Conservation (phyloP, 257 asterid genomes). For the Solanum sitiens region DNA sequence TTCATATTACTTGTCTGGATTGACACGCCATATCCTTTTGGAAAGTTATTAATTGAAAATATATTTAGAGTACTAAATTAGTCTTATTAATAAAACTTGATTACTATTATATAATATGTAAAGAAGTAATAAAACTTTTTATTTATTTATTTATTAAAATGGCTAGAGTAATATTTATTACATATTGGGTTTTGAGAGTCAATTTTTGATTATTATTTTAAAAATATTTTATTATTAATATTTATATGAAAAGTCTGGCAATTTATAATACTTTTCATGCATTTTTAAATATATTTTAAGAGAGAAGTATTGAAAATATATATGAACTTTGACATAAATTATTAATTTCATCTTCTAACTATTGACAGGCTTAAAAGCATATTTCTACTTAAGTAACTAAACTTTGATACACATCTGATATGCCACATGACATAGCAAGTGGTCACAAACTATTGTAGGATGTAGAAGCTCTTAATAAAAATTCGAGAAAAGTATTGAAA, state of each 20-base stretch:
- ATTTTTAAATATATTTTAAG: background rate
- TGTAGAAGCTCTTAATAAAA: no score
- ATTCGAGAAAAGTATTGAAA: no score
- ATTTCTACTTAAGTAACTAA: background rate
- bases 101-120: no score
- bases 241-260: background rate
- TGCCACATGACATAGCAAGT: background rate
- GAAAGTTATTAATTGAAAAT: no score
- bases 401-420: no score
- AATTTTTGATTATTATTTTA: no score
- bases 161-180: background rate
- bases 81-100: background rate
- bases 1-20: background rate
- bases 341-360: no score
- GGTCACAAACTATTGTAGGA: no score
- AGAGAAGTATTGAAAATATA: no score
- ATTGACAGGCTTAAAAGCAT: background rate
- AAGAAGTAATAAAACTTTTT: background rate
- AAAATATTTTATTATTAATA: no score
- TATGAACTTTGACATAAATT: fast-evolving
- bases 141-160: no score
- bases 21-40: background rate
- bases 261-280: no score
- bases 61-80: background rate
- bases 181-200: background rate